phyloP scores from a whole-genome alignment of 2,329 filamentous ascomycete genomes.

The Neopestalotiopsis clavispora region DNA sequence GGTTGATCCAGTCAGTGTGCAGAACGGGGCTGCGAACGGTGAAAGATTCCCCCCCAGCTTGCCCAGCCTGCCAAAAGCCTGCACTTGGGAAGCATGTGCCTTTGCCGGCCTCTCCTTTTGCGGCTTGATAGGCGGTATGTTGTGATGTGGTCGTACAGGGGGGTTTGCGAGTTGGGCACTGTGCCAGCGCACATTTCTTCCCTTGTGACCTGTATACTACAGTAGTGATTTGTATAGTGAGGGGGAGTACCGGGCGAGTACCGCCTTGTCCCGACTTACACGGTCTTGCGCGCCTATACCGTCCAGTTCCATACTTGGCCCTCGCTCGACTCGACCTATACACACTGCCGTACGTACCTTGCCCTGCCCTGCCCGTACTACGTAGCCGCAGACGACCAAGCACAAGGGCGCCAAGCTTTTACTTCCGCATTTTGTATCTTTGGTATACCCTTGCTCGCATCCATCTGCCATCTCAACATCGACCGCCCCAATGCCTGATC shows the following conservation, averaged over 20 bases:
- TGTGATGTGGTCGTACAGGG: conserved; percentile 12
- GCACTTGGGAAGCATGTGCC: neutral
- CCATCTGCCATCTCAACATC: conserved; percentile 8
- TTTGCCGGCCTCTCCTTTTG: conserved; percentile 21
- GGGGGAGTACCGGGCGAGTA: neutral
- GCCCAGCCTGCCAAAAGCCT: no score
- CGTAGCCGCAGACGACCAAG: neutral
- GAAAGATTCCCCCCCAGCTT: conserved; percentile 14
- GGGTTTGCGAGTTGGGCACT: conserved; percentile 2
- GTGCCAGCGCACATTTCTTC: conserved; percentile 1
- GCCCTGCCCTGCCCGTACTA: neutral
- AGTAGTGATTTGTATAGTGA: conserved; percentile 9
- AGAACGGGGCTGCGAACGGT: conserved; percentile 25
- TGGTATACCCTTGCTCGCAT: neutral
- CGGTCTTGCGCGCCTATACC: conserved; percentile 7
- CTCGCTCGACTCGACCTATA: neutral
- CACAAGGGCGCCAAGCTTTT: conserved; percentile 11
- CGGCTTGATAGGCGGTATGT: conserved; percentile 27
- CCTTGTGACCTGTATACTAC: neutral
- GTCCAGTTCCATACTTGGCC: neutral
- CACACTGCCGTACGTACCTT: neutral
- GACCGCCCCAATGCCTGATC: conserved; percentile 23
- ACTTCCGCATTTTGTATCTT: conserved; percentile 6
- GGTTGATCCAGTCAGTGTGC: conserved; percentile 25
- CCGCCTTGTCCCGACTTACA: conserved; percentile 6